Conservation (phyloP, 768 basidiomycete genomes). For the Trametopsis cervina region DNA sequence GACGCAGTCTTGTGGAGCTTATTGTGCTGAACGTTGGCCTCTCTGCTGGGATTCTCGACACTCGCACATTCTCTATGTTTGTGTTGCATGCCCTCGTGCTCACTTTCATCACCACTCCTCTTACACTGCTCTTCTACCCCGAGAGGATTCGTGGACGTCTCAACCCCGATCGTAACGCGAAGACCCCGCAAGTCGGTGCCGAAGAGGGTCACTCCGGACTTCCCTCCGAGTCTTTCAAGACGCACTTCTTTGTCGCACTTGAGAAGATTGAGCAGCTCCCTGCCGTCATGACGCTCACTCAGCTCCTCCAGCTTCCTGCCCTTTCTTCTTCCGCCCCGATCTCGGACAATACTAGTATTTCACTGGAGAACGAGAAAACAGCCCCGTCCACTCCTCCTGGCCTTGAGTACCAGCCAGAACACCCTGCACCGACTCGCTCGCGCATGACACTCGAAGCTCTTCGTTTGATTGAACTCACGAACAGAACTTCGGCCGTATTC, state of each 20-base stretch:
- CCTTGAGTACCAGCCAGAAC: background rate
- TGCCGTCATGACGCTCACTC: slow-evolving; percentile 73
- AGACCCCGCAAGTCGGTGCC: background rate
- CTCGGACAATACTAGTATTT: background rate
- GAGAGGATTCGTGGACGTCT: slow-evolving; percentile 41
- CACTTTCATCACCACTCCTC: slow-evolving; percentile 81
- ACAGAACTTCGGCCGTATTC: slow-evolving; percentile 82
- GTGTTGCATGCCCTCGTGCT: slow-evolving; percentile 72
- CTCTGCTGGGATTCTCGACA: slow-evolving; percentile 53
- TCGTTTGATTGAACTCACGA: slow-evolving; percentile 84
- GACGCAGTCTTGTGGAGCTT: slow-evolving; percentile 63
- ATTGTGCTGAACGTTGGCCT: slow-evolving; percentile 90
- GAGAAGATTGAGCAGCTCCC: slow-evolving; percentile 79
- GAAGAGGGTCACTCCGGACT: slow-evolving; percentile 1
- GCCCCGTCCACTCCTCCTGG: slow-evolving; percentile 7
- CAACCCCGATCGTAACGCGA: slow-evolving; percentile 8
- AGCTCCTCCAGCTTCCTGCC: slow-evolving; percentile 48
- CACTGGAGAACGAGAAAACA: slow-evolving; percentile 26
- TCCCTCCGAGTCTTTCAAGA: slow-evolving; percentile 37
- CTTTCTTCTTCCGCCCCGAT: background rate
- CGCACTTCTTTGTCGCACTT: slow-evolving; percentile 65
- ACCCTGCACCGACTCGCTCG: slow-evolving; percentile 17
- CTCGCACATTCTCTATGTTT: slow-evolving; percentile 82
- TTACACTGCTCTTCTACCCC: slow-evolving; percentile 76
- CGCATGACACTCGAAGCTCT: slow-evolving; percentile 53